Base-by-base conservation (phyloP, 768 basidiomycete genomes). In the Phylloporus arenicola region DNA sequence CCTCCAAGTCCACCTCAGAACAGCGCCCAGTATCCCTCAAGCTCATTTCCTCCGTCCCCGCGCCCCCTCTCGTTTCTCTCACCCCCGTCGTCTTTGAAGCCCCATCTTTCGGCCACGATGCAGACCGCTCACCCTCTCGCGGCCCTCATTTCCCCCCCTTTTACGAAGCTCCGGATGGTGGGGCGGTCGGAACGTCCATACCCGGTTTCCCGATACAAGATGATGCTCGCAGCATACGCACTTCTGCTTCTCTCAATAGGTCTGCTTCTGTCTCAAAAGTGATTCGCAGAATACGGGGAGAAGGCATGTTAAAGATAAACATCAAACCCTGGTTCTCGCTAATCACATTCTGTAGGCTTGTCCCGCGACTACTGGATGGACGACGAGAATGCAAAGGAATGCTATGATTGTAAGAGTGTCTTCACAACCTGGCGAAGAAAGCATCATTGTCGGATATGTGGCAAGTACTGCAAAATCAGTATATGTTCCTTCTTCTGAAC, bases 341-440 rank as follows among this genome's bases (percentile, higher is more conserved):
- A 31, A 57, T 49, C 5, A 10, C 13, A 55, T 47, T 19, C 3
- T 11, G 30, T 45, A 91, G 90, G 89, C n/a, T 64, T 95, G 17
- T 91, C 90, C 20, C 82, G 85, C 55, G 91, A 96, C 62, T 97
- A 97, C 64, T 99, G 96, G 96, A 97, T 98, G 93, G 90, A 92
- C 53, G 94, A 97, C 62, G 92, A 92, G 61, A 87, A 88, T 48
- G 91, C 90, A 60, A 96, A 88, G 64, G 92, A 96, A 61, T 95
- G 93, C 62, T 95, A 92, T 64, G 93, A 94, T 67, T 96, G 93
- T 73, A 91, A 92, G 68, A 90, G 88, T 56, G 76, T 88, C 43
- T 99, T 99, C 70, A 91, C 92, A 0, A 81, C 93, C 2, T 97
- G 92, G 91, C 72, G 94, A 46, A 74, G 96, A 55, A 96, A 94